A percentile compares a stretch with the other conserved stretches of the same genome.
These are phyloP conservation scores for Populus simonii DNA, from an alignment of 345 rosid species.

Conservation along the genomic window DNA sequence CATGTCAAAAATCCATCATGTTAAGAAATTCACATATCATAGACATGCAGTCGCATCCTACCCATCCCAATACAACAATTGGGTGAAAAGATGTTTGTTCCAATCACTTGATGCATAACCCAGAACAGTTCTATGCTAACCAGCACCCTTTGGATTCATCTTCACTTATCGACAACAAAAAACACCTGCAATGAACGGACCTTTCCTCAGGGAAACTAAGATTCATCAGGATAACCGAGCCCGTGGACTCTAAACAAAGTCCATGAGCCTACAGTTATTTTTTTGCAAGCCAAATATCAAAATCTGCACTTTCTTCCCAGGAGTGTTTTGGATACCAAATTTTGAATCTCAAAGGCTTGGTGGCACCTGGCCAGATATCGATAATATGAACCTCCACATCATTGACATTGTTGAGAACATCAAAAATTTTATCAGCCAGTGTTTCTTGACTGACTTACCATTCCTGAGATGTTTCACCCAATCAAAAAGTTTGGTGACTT, in stretches of 20 bases:
- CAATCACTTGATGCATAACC: background rate
- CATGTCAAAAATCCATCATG: background rate
- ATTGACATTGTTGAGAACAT: background rate
- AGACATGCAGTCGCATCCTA: background rate
- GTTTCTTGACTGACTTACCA: background rate
- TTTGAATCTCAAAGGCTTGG: background rate
- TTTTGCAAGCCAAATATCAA: background rate
- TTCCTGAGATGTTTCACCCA: background rate
- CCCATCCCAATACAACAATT: background rate
- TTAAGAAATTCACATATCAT: background rate
- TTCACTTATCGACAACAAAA: background rate
- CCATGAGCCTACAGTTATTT: background rate
- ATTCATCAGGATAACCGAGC: no score
- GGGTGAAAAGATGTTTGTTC: background rate
- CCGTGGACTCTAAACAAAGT: background rate
- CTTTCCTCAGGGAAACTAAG: background rate
- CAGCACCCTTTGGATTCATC: background rate
- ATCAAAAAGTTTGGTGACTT: background rate
- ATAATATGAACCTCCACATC: background rate
- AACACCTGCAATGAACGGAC: background rate
- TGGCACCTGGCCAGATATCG: background rate
- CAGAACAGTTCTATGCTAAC: background rate
- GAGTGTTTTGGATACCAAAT: background rate
- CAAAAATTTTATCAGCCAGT: background rate
- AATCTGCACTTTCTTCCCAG: background rate